phyloP scores from a whole-genome alignment of 2,329 filamentous ascomycete genomes.

The Trichoderma asperellum region DNA sequence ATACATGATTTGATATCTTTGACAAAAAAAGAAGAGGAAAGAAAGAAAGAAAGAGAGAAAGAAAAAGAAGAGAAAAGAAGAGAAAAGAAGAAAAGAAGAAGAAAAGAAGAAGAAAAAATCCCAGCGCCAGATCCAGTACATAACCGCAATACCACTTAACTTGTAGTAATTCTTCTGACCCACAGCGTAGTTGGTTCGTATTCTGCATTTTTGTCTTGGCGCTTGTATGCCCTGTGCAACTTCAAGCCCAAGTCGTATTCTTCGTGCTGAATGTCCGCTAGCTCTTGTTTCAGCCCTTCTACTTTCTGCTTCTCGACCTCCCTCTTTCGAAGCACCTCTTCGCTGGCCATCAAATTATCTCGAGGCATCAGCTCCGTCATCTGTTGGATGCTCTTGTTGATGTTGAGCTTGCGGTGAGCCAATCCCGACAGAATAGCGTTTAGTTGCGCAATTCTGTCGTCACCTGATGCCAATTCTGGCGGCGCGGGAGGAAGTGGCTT shows the following conservation, averaged over 20 bases:
- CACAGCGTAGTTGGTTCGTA: constrained; percentile 73
- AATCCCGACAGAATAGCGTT: constrained; percentile 69
- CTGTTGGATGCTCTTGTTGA: constrained; percentile 72
- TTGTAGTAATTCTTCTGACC: constrained; percentile 78
- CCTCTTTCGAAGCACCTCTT: constrained; percentile 62
- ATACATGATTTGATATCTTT: constrained; percentile 3
- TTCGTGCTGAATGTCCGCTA: constrained; percentile 73
- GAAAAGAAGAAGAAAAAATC: not conserved
- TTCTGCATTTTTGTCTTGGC: constrained; percentile 67
- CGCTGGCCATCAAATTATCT: constrained; percentile 68
- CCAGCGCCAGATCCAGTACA: not conserved
- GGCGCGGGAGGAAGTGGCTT: constrained; percentile 67
- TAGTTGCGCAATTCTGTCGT: constrained; percentile 68
- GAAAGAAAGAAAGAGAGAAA: not conserved
- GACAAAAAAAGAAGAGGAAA: not conserved
- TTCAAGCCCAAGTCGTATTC: constrained; percentile 79
- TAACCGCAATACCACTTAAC: constrained; percentile 43
- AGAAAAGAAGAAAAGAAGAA: not conserved
- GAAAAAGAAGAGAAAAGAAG: too few species aligned
- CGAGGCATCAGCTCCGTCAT: constrained; percentile 78
- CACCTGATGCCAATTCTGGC: constrained; percentile 55
- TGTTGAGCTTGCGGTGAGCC: constrained; percentile 69
- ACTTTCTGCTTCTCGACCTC: constrained; percentile 67
- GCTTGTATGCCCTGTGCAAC: constrained; percentile 74
- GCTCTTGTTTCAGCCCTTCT: constrained; percentile 64